Evolutionary conservation across 2,329 filamentous ascomycete species (phyloP).

Genomic region (Xylariaceae sp.): DNA sequence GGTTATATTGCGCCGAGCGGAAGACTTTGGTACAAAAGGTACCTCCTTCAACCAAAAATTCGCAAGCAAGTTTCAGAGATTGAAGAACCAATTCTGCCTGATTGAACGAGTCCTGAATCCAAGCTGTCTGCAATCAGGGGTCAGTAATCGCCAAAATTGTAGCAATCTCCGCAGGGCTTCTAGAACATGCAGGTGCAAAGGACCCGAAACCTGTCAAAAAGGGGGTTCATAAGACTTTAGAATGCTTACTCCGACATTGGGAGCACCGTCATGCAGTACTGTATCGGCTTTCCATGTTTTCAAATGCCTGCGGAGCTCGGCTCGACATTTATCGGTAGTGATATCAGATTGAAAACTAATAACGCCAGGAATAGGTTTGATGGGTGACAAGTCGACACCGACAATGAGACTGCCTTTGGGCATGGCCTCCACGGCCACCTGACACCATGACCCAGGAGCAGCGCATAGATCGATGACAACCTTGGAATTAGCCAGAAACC

Average conservation of each 20-base stretch:
- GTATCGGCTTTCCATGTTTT: slow-evolving; percentile 97
- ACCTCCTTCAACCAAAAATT: slow-evolving; percentile 88
- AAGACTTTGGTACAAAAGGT: slow-evolving; percentile 98
- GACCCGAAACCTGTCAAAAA: too few species aligned
- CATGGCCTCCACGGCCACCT: slow-evolving; percentile 96
- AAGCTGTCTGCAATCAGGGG: slow-evolving; percentile 65
- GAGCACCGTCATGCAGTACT: slow-evolving; percentile 94
- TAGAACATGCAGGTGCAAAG: too few species aligned
- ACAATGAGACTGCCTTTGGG: slow-evolving; percentile 88
- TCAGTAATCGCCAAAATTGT: too few species aligned
- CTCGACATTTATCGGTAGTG: slow-evolving; percentile 93
- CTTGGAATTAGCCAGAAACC: slow-evolving; percentile 95
- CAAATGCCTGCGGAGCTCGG: slow-evolving; percentile 85
- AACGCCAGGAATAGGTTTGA: slow-evolving; percentile 92
- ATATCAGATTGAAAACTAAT: slow-evolving; percentile 98
- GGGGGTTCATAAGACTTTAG: too few species aligned
- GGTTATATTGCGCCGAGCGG: slow-evolving; percentile 95
- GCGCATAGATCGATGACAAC: slow-evolving; percentile 97
- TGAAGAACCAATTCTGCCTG: slow-evolving; percentile 93
- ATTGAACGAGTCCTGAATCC: slow-evolving; percentile 98
- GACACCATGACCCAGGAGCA: slow-evolving; percentile 95
- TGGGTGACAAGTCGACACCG: slow-evolving; percentile 91
- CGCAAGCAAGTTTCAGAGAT: slow-evolving; percentile 90
- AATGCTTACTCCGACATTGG: slow-evolving; percentile 79
- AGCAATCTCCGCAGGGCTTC: too few species aligned